A percentile compares a stretch with the other conserved stretches of the same genome.
These are phyloP conservation scores for Bacidia rubella DNA, from an alignment of 495 filamentous ascomycete genomes.

Conservation along the genomic window DNA sequence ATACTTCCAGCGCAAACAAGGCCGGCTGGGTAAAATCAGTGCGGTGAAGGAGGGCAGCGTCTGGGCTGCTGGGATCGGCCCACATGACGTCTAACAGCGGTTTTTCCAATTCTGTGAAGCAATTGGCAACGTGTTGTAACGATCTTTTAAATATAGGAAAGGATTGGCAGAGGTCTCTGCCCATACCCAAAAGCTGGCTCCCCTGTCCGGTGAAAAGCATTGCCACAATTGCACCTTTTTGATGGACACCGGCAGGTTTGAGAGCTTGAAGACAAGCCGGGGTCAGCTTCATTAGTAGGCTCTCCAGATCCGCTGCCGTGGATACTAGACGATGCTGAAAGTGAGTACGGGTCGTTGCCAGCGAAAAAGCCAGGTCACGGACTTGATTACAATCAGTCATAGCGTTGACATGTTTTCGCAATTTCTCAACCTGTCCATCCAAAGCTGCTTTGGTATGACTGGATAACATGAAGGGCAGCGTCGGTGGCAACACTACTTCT, in stretches of 20 bases:
- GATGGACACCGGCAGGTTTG: neutral
- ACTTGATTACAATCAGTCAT: slow-evolving; percentile 3
- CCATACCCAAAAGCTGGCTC: slow-evolving; percentile 25
- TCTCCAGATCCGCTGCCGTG: slow-evolving; percentile 7
- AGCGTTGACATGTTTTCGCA: slow-evolving; percentile 2
- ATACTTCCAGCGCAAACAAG: neutral
- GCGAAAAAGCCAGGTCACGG: slow-evolving; percentile 17
- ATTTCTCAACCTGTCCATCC: neutral
- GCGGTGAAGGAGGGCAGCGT: slow-evolving; percentile 7
- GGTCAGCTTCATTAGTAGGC: neutral
- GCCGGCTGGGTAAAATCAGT: neutral
- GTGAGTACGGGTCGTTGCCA: slow-evolving; percentile 18
- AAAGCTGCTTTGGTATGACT: neutral
- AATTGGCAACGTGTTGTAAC: slow-evolving; percentile 12
- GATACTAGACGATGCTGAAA: slow-evolving; percentile 11
- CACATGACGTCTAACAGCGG: slow-evolving; percentile 22
- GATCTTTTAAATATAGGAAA: slow-evolving; percentile 15
- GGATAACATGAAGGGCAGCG: slow-evolving; percentile 16
- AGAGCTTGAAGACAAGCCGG: neutral
- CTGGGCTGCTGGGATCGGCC: slow-evolving; percentile 15
- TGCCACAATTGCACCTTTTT: neutral
- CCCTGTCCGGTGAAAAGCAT: slow-evolving; percentile 30
- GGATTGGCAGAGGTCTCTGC: slow-evolving; percentile 15
- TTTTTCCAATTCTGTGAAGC: slow-evolving; percentile 15
- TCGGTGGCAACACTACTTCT: neutral